Percentiles rank a stretch among this genome's conserved stretches.
Evolutionary conservation across 179 eudicot genomes (phyloP).

Genomic region (Silene noctiflora): DNA sequence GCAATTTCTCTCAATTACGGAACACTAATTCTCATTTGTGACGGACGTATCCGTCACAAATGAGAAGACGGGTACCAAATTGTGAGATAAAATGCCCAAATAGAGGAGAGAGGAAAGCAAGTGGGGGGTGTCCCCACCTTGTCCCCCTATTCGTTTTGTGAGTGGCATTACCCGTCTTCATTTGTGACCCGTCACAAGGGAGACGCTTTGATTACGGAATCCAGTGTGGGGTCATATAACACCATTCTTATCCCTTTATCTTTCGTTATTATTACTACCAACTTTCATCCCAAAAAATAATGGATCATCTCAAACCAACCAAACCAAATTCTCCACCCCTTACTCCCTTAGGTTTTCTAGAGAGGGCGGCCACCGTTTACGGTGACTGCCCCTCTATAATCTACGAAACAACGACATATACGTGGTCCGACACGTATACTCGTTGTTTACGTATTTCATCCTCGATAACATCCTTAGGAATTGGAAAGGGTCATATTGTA

Average conservation of each 20-base stretch:
- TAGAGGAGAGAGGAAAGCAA: too few species aligned
- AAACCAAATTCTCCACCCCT: slow-evolving; percentile 1
- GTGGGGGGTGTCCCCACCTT: too few species aligned
- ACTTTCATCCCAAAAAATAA: background rate
- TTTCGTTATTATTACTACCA: background rate
- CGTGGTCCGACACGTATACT: slow-evolving; percentile 7
- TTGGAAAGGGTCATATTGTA: background rate
- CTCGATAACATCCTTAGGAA: background rate
- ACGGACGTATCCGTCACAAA: too few species aligned
- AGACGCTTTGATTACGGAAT: too few species aligned
- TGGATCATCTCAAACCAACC: slow-evolving; percentile 12
- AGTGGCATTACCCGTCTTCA: too few species aligned
- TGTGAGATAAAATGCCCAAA: too few species aligned
- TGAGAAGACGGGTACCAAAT: too few species aligned
- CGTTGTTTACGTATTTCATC: slow-evolving; percentile 11
- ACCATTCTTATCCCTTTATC: background rate
- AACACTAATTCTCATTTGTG: too few species aligned
- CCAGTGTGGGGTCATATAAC: too few species aligned
- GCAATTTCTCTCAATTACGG: too few species aligned
- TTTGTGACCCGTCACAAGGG: too few species aligned
- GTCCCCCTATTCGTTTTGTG: too few species aligned
- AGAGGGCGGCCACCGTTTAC: slow-evolving; percentile 13
- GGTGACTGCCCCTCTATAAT: slow-evolving; percentile 13
- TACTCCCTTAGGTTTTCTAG: slow-evolving; percentile 17
- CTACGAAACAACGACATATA: slow-evolving; percentile 1